Conservation (phyloP, 306 rosid species). For the Erythrophleum fordii region DNA sequence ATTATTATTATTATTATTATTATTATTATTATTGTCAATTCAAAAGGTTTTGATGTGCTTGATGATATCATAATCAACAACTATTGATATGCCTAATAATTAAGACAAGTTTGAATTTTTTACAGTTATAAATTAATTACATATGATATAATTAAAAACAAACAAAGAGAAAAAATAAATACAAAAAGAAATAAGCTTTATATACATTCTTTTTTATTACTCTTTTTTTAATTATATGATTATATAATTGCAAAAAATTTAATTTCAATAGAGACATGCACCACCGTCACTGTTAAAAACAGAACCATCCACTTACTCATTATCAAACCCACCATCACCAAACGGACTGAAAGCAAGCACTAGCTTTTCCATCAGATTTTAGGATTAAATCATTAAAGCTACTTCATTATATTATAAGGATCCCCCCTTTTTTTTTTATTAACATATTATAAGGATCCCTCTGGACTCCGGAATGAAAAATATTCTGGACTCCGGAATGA, state of each 20-base stretch:
- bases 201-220: too few relatives aligned
- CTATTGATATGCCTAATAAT: neutral
- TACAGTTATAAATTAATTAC: too few relatives aligned
- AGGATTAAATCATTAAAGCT: neutral
- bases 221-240: too few relatives aligned
- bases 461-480: neutral
- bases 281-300: neutral
- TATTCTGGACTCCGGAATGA: neutral
- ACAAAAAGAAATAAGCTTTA: too few relatives aligned
- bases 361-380: neutral
- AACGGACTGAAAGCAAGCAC: neutral
- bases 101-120: too few relatives aligned
- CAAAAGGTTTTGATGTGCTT: neutral
- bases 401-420: neutral
- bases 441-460: neutral
- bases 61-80: neutral
- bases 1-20: neutral
- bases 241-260: too few relatives aligned
- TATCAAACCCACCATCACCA: constrained; percentile 29
- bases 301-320: neutral
- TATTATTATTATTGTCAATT: neutral
- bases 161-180: too few relatives aligned
- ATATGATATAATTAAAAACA: too few relatives aligned
- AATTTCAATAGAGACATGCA: constrained; percentile 5
- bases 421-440: too few relatives aligned